These are phyloP conservation scores for Shiraia bambusicola DNA, from an alignment of 2,329 filamentous ascomycete species.

Conservation along the genomic window DNA sequence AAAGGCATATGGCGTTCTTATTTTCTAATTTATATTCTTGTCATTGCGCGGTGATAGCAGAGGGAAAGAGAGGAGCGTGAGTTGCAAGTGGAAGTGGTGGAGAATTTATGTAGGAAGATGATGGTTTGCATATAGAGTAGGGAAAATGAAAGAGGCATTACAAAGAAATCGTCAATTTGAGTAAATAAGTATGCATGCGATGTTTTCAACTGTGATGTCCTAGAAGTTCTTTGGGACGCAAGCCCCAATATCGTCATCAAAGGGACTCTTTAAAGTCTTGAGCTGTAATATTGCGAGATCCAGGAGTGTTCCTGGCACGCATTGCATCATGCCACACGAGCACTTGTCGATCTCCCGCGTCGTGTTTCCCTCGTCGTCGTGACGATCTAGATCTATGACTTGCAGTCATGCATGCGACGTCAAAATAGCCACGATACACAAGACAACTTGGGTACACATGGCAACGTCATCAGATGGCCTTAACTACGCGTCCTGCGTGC, in stretches of 20 bases:
- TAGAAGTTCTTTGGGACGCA: no score
- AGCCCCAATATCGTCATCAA: no score
- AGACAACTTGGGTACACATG: no score
- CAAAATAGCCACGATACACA: no score
- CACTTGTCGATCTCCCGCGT: conserved; percentile 5
- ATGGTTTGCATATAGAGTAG: conserved; percentile 19
- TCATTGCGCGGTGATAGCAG: neutral
- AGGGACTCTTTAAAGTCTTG: neutral
- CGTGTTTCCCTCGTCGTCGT: neutral
- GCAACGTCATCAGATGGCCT: conserved; percentile 7
- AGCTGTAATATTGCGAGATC: neutral
- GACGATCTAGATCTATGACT: conserved; percentile 1
- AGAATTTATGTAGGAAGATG: conserved; percentile 2
- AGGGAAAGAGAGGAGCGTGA: conserved; percentile 2
- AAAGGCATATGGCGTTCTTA: conserved; percentile 17
- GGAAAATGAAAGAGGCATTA: conserved; percentile 9
- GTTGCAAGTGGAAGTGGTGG: conserved; percentile 1
- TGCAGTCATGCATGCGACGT: neutral
- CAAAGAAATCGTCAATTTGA: neutral
- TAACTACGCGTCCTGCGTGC: conserved; percentile 7
- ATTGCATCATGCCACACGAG: conserved; percentile 1
- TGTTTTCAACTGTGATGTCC: no score
- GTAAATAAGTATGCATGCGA: no score
- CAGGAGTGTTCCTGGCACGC: neutral
- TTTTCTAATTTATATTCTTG: conserved; percentile 28